A percentile compares a stretch with the other conserved stretches of the same genome.
Conservation (phyloP, 2,329 filamentous ascomycete species). For the Apiospora phragmitis region DNA sequence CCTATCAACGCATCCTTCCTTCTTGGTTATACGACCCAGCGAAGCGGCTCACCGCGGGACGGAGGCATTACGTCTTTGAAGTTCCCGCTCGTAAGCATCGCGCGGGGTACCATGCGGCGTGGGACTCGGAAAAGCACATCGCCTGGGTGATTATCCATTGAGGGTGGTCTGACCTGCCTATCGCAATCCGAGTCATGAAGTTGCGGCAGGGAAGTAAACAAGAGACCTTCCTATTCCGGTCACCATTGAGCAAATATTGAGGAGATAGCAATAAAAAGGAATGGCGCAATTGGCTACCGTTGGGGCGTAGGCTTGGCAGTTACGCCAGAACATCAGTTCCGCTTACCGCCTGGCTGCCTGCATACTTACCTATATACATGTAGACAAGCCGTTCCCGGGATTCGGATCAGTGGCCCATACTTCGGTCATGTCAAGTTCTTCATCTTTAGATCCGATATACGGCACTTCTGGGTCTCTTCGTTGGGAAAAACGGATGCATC, state of each 20-base stretch:
- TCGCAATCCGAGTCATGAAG: background rate
- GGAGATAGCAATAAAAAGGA: background rate
- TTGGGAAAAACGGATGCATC: background rate
- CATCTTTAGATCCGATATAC: background rate
- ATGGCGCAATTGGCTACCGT: background rate
- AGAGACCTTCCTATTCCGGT: background rate
- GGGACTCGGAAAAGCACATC: background rate
- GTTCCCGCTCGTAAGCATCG: background rate
- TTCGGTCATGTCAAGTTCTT: background rate
- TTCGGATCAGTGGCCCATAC: background rate
- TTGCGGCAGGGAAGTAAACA: background rate
- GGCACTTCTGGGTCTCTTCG: background rate
- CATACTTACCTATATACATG: background rate
- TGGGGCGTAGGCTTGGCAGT: background rate
- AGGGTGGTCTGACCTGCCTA: slow-evolving; percentile 3
- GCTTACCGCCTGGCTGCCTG: background rate
- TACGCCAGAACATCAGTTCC: background rate
- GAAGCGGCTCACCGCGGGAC: background rate
- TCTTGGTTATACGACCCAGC: background rate
- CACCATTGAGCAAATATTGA: background rate
- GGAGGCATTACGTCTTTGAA: background rate
- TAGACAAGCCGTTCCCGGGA: background rate
- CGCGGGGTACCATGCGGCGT: background rate
- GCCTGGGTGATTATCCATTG: background rate
- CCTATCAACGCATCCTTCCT: background rate